Evolutionary conservation across 768 basidiomycete genomes (phyloP).

Genomic region (Gloeophyllum trabeum): DNA sequence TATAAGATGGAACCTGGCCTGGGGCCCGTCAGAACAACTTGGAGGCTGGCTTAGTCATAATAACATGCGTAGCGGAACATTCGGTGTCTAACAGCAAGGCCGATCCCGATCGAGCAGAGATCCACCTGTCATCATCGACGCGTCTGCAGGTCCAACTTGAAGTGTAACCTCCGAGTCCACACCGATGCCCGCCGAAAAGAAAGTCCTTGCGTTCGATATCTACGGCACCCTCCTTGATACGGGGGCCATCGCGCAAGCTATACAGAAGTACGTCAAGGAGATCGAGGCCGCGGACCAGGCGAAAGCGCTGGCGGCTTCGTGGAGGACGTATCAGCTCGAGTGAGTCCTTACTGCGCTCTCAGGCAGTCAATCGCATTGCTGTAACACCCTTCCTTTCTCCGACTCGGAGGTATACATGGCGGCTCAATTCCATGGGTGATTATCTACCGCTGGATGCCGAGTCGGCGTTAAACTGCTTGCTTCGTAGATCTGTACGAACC

Average conservation of each 20-base stretch:
- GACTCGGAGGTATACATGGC: constrained; percentile 19
- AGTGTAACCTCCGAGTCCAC: too few relatives aligned
- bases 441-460: not conserved
- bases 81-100: too few relatives aligned
- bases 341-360: constrained; percentile 5
- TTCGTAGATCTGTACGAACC: constrained; percentile 14
- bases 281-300: constrained; percentile 7
- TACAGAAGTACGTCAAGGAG: constrained; percentile 3
- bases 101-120: too few relatives aligned
- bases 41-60: too few relatives aligned
- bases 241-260: constrained; percentile 7
- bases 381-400: not conserved
- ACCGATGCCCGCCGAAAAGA: not conserved
- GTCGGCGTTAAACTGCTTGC: constrained; percentile 5
- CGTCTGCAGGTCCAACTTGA: too few relatives aligned
- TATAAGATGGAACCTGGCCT: too few relatives aligned
- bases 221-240: constrained; percentile 20
- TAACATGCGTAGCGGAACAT: too few relatives aligned
- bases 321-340: constrained; percentile 20
- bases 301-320: constrained; percentile 6
- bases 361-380: not conserved
- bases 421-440: constrained; percentile 15
- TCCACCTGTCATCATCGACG: too few relatives aligned
- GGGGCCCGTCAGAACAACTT: too few relatives aligned
- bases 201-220: constrained; percentile 19